phyloP scores from a whole-genome alignment of 148 eudicot species.

The Vaccinium myrtillus region DNA sequence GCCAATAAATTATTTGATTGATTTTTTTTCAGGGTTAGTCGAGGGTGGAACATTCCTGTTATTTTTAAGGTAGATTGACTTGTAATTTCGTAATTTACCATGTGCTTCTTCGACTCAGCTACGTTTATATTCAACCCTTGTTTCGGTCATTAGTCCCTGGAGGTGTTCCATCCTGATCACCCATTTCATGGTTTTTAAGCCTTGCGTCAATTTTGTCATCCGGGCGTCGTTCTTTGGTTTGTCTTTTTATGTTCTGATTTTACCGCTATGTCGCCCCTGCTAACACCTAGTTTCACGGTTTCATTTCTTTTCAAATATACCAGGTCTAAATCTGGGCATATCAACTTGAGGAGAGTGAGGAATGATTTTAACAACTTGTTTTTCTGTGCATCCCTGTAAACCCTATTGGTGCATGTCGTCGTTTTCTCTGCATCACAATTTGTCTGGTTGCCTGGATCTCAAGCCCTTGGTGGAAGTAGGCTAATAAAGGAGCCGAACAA shows the following conservation, averaged over 20 bases:
- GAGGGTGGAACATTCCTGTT: background rate
- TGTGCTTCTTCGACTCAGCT: background rate
- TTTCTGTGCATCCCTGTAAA: no score
- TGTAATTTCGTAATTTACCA: no score
- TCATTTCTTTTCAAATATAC: background rate
- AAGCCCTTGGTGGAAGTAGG: background rate
- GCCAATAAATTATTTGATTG: background rate
- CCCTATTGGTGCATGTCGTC: no score
- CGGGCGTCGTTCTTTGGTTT: background rate
- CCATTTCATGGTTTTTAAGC: background rate
- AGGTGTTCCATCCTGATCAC: background rate
- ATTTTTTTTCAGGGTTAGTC: background rate
- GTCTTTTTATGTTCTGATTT: no score
- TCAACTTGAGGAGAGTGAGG: background rate
- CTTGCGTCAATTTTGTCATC: background rate
- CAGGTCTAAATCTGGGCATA: background rate
- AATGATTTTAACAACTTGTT: background rate
- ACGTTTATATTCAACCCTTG: background rate
- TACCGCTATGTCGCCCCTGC: background rate
- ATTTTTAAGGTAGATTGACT: no score
- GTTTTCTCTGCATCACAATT: no score
- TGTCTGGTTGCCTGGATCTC: background rate
- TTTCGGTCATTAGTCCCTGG: background rate
- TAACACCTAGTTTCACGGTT: background rate
- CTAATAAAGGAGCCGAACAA: background rate